Percentiles rank a stretch among this genome's conserved stretches.
Evolutionary conservation across 495 filamentous ascomycete species (phyloP).

Genomic region (Wilcoxina mikolae): DNA sequence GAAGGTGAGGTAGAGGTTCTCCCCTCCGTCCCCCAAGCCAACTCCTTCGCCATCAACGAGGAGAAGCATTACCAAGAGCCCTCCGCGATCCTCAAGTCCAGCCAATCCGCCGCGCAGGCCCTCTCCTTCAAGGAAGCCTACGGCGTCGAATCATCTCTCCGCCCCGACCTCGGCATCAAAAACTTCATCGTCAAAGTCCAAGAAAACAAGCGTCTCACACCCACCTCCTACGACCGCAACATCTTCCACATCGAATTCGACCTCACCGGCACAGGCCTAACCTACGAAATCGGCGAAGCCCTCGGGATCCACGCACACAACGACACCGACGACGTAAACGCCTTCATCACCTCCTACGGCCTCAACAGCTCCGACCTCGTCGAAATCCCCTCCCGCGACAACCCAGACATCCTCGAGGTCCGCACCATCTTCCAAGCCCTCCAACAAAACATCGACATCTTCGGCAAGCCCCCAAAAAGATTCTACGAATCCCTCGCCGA

Average conservation of each 20-base stretch:
- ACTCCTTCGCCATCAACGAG: conserved; percentile 69
- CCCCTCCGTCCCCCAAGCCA: conserved; percentile 48
- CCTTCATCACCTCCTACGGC: conserved; percentile 82
- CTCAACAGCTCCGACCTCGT: conserved; percentile 69
- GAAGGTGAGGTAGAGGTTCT: conserved; percentile 40
- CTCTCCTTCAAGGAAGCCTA: conserved; percentile 93
- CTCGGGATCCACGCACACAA: conserved; percentile 94
- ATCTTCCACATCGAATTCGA: conserved; percentile 99
- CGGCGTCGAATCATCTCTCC: conserved; percentile 52
- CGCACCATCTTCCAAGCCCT: conserved; percentile 88
- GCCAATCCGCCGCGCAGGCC: conserved; percentile 70
- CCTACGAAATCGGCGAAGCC: conserved; percentile 95
- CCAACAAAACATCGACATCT: conserved; percentile 89
- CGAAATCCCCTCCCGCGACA: conserved; percentile 78
- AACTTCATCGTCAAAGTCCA: conserved; percentile 79
- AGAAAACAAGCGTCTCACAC: conserved; percentile 87
- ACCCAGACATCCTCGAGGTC: conserved; percentile 60
- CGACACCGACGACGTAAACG: conserved; percentile 55
- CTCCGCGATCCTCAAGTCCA: conserved; percentile 48
- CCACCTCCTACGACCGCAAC: conserved; percentile 81
- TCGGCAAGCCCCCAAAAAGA: conserved; percentile 87
- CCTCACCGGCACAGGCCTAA: conserved; percentile 74
- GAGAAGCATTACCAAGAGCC: conserved; percentile 57
- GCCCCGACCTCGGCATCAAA: conserved; percentile 73
- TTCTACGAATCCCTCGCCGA: conserved; percentile 90